These are phyloP conservation scores for Talaromyces proteolyticus DNA, from an alignment of 495 filamentous ascomycete genomes.

Conservation along the genomic window DNA sequence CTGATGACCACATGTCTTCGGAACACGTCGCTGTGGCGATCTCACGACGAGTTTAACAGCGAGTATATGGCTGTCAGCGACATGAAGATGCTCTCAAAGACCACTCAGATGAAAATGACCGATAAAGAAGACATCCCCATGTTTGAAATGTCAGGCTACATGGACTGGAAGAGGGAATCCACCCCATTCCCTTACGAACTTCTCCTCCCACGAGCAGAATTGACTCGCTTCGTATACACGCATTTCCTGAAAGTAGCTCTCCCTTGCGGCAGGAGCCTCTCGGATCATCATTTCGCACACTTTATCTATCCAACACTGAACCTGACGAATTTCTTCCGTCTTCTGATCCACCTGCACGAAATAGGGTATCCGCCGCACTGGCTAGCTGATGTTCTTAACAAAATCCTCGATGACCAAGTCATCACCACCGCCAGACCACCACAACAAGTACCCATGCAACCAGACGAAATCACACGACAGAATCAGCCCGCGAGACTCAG, in stretches of 20 bases:
- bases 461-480: background rate
- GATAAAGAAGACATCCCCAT: background rate
- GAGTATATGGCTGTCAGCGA: background rate
- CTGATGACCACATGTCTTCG: background rate
- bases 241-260: background rate
- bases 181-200: slow-evolving; percentile 3
- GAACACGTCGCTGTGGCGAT: background rate
- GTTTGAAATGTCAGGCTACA: background rate
- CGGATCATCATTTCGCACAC: background rate
- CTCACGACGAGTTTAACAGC: background rate
- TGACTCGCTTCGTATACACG: slow-evolving; percentile 1
- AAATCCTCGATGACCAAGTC: background rate
- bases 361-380: slow-evolving; percentile 5
- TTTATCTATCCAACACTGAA: background rate
- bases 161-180: slow-evolving; percentile 2
- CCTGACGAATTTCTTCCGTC: slow-evolving; percentile 2
- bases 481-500: background rate
- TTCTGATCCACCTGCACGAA: slow-evolving; percentile 4
- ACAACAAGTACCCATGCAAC: background rate
- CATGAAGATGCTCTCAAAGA: background rate
- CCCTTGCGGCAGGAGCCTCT: background rate
- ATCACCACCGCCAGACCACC: background rate
- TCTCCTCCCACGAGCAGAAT: background rate
- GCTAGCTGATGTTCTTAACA: slow-evolving; percentile 4
- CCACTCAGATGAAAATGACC: background rate